A percentile compares a stretch with the other conserved stretches of the same genome.
Evolutionary conservation across 2,329 filamentous ascomycete species (phyloP).

Genomic region (Coniochaeta sp.): DNA sequence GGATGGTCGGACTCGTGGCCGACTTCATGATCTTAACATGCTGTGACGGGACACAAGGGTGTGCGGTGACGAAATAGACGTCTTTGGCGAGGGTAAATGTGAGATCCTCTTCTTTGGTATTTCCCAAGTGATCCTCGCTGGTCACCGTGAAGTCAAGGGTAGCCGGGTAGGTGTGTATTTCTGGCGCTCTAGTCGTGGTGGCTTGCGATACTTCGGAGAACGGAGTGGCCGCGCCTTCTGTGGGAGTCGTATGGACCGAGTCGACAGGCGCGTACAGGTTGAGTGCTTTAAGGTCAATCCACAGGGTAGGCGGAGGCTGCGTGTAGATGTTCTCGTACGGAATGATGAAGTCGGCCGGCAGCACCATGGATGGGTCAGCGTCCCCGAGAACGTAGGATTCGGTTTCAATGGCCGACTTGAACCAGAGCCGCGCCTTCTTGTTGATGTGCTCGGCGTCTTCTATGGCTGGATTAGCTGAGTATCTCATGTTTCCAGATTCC

Average conservation of each 20-base stretch:
- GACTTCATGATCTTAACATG: conserved; percentile 52
- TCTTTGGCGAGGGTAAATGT: conserved; percentile 46
- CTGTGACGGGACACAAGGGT: conserved; percentile 54
- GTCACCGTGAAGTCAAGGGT: conserved; percentile 32
- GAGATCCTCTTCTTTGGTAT: conserved; percentile 22
- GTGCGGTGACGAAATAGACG: conserved; percentile 58
- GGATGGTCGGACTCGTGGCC: conserved; percentile 51
- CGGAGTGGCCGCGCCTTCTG: conserved; percentile 30
- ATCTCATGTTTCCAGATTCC: not conserved
- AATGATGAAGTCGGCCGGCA: conserved; percentile 56
- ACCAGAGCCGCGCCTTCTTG: conserved; percentile 53
- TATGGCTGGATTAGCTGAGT: conserved; percentile 13
- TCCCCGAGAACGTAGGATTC: conserved; percentile 55
- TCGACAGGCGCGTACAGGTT: conserved; percentile 38
- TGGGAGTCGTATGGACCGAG: conserved; percentile 36
- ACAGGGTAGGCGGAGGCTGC: conserved; percentile 37
- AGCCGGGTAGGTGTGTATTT: conserved; percentile 31
- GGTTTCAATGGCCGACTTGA: conserved; percentile 50
- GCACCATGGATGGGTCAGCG: conserved; percentile 42
- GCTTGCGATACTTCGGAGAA: conserved; percentile 22
- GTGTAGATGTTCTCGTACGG: conserved; percentile 49
- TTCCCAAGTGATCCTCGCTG: conserved; percentile 19
- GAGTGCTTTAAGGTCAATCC: conserved; percentile 42
- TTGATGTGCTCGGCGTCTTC: conserved; percentile 42
- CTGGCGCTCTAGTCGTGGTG: conserved; percentile 19